These are phyloP conservation scores for Auricularia auricula-judae DNA, from an alignment of 768 basidiomycete genomes.

Conservation along the genomic window DNA sequence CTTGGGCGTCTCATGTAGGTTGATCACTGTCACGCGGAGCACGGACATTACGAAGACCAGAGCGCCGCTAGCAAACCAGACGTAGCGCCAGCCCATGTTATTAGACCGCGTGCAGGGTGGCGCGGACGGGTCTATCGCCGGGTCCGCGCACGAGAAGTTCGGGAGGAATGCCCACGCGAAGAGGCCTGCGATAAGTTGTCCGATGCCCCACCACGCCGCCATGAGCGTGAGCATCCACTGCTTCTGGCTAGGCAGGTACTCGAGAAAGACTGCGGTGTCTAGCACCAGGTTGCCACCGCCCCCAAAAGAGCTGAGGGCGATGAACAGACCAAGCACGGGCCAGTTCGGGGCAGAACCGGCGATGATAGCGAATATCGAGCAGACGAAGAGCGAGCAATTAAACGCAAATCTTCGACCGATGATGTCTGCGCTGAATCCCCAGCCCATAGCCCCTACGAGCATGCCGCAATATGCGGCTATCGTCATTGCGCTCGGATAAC, in stretches of 20 bases:
- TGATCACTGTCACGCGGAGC: conserved; percentile 41
- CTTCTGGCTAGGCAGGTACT: conserved; percentile 40
- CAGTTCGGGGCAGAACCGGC: conserved; percentile 32
- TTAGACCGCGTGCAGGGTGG: conserved; percentile 27
- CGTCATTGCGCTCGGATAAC: conserved; percentile 17
- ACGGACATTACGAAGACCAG: conserved; percentile 42
- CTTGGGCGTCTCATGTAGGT: conserved; percentile 45
- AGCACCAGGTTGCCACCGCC: conserved; percentile 45
- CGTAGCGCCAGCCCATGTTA: conserved; percentile 60
- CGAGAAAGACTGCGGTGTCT: conserved; percentile 16
- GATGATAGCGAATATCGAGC: conserved; percentile 40
- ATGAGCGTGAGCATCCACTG: conserved; percentile 49
- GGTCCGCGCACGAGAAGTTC: conserved; percentile 36
- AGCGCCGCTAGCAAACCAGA: conserved; percentile 42
- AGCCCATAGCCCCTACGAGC: conserved; percentile 37
- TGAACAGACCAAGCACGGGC: conserved; percentile 18
- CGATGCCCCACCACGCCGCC: conserved; percentile 50
- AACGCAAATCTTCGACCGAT: conserved; percentile 42
- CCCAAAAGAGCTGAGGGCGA: conserved; percentile 39
- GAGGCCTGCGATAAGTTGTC: conserved; percentile 26
- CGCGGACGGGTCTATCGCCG: conserved; percentile 9
- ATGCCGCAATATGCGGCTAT: conserved; percentile 44
- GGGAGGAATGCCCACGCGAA: conserved; percentile 51
- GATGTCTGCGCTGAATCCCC: conserved; percentile 39
- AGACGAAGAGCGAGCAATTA: conserved; percentile 44